Evolutionary conservation across 768 basidiomycete species (phyloP).

Genomic region (Amanita pallidorosea): DNA sequence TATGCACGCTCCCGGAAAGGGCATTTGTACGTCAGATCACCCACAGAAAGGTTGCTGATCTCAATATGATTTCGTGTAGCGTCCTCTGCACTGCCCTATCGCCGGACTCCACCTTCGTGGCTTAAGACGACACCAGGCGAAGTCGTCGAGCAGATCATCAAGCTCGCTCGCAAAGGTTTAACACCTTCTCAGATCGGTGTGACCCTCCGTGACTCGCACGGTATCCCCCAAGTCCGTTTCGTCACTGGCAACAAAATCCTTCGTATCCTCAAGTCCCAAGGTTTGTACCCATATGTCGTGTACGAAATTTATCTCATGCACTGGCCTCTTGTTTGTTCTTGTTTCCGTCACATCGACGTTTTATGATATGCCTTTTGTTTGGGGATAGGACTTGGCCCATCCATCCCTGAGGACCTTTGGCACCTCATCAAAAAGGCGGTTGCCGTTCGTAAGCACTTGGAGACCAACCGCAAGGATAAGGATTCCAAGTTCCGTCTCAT

Average conservation of each 20-base stretch:
- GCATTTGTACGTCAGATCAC: slow-evolving; percentile 71
- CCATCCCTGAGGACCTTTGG: slow-evolving; percentile 99
- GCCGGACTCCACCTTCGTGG: slow-evolving; percentile 90
- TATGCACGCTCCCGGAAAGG: slow-evolving; percentile 99
- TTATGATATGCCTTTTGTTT: slow-evolving; percentile 36
- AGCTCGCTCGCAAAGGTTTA: slow-evolving; percentile 95
- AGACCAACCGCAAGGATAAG: slow-evolving; percentile 97
- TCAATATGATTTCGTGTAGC: slow-evolving; percentile 22
- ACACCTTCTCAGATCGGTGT: slow-evolving; percentile 98
- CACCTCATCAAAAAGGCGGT: slow-evolving; percentile 99
- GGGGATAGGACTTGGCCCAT: slow-evolving; percentile 86
- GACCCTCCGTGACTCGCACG: slow-evolving; percentile 94
- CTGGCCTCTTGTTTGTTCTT: slow-evolving; percentile 10
- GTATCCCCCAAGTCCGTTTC: slow-evolving; percentile 95
- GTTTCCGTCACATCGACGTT: slow-evolving; percentile 9
- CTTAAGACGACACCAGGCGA: slow-evolving; percentile 95
- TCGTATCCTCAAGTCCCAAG: slow-evolving; percentile 90
- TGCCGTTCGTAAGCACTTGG: slow-evolving; percentile 96
- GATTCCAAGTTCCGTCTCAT: slow-evolving; percentile 94
- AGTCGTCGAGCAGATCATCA: slow-evolving; percentile 91
- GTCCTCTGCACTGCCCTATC: slow-evolving; percentile 97
- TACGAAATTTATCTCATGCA: slow-evolving; percentile 16
- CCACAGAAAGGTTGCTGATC: slow-evolving; percentile 4
- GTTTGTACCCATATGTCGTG: slow-evolving; percentile 33
- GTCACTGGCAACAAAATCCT: slow-evolving; percentile 99